A percentile compares a stretch with the other conserved stretches of the same genome.
phyloP scores from a whole-genome alignment of 2,329 filamentous ascomycete genomes.

The Alternaria sp. region DNA sequence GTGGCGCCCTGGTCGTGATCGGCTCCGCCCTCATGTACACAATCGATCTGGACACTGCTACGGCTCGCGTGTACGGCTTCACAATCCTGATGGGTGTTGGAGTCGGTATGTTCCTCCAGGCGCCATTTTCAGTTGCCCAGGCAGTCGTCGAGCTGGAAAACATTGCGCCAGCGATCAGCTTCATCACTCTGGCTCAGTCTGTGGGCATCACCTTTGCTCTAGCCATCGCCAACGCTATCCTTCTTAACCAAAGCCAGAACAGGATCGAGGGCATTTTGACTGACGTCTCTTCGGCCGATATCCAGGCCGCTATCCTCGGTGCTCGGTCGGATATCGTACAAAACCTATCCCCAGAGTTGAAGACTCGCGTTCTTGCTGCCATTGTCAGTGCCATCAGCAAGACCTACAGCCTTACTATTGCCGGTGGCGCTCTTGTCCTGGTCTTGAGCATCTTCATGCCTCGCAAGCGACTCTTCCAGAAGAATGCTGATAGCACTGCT shows the following conservation, averaged over 20 bases:
- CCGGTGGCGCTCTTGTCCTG: not conserved
- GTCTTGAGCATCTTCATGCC: not conserved
- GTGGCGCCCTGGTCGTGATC: conserved; percentile 9
- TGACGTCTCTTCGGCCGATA: not conserved
- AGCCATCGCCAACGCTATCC: not conserved
- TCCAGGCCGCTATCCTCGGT: not conserved
- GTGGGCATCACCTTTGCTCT: conserved; percentile 10
- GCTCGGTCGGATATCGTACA: not conserved
- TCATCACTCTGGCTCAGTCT: conserved; percentile 22
- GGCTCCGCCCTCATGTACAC: conserved; percentile 24
- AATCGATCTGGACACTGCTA: conserved; percentile 7
- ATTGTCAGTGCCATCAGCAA: conserved; percentile 8
- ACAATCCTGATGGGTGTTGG: conserved; percentile 27
- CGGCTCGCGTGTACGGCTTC: conserved; percentile 30
- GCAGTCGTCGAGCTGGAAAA: conserved; percentile 11
- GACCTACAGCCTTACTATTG: conserved; percentile 6
- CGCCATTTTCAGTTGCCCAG: conserved; percentile 17
- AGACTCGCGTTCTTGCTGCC: not conserved
- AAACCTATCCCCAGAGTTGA: not conserved
- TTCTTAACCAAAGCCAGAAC: not conserved
- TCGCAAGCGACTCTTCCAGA: not conserved
- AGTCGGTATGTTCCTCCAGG: conserved; percentile 18
- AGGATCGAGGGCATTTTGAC: not conserved
- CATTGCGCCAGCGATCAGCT: conserved; percentile 14
- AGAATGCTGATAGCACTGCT: not conserved